phyloP scores from a whole-genome alignment of 305 asterid genomes.

The Nicotiana rustica region DNA sequence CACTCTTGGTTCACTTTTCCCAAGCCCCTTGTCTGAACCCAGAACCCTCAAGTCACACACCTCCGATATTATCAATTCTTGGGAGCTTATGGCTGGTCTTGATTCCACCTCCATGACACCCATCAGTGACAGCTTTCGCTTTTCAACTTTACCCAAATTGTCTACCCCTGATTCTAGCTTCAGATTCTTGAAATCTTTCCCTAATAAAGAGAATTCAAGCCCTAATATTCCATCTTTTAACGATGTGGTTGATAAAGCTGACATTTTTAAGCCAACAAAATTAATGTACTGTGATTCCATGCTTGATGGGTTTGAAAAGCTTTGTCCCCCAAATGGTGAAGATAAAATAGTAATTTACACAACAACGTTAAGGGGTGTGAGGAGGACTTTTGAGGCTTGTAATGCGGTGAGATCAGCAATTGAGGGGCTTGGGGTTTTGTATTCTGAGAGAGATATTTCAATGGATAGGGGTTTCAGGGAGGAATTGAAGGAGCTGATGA shows the following conservation, averaged over 20 bases:
- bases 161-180: conserved; percentile 23
- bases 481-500: conserved; percentile 66
- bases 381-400: conserved; percentile 91
- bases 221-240: conserved; percentile 38
- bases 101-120: conserved; percentile 51
- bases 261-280: conserved; percentile 4
- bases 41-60: conserved; percentile 49
- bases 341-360: conserved; percentile 71
- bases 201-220: conserved; percentile 43
- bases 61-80: conserved; percentile 72
- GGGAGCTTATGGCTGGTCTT: conserved; percentile 92
- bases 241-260: neutral
- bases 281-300: neutral
- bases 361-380: conserved; percentile 81
- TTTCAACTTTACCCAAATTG: conserved; percentile 42
- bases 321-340: conserved; percentile 84
- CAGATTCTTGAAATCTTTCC: neutral
- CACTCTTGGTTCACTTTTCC: conserved; percentile 73
- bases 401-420: conserved; percentile 75
- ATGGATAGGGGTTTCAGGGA: conserved; percentile 85
- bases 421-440: conserved; percentile 55
- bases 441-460: conserved; percentile 82
- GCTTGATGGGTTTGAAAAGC: conserved; percentile 54
- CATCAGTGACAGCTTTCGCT: conserved; percentile 52
- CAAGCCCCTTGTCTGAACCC: conserved; percentile 60